A percentile compares a stretch with the other conserved stretches of the same genome.
Conservation (phyloP, 1,284 basidiomycete species). For the Vanrija sp. region DNA sequence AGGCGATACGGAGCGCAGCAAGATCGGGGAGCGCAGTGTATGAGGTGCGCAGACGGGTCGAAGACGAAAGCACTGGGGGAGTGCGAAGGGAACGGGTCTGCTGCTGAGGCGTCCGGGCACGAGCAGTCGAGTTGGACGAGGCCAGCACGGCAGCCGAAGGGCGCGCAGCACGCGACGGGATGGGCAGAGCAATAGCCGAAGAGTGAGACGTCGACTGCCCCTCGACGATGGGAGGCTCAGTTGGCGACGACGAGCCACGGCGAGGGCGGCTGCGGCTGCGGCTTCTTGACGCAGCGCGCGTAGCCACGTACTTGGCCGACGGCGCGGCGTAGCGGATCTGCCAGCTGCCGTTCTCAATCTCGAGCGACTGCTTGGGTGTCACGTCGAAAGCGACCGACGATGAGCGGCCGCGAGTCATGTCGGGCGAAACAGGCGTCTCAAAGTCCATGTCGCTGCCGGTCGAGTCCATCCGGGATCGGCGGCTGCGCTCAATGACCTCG, state of each 20-base stretch:
- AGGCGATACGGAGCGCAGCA: constrained; percentile 2
- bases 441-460: neutral
- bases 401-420: neutral
- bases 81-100: neutral
- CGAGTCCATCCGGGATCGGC: neutral
- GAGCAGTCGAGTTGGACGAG: constrained; percentile 11
- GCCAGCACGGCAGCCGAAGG: constrained; percentile 8
- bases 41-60: neutral
- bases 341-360: constrained; percentile 33
- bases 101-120: constrained; percentile 10
- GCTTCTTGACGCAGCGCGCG: neutral
- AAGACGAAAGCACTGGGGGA: too few species aligned
- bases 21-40: neutral
- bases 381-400: constrained; percentile 8
- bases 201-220: neutral
- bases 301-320: neutral
- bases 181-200: constrained; percentile 12
- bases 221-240: constrained; percentile 1
- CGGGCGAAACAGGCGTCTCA: too few species aligned
- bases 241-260: neutral
- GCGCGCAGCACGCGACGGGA: constrained; percentile 10
- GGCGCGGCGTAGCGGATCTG: constrained; percentile 27
- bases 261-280: constrained; percentile 2
- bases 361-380: constrained; percentile 41
- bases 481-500: constrained; percentile 17